phyloP scores from a whole-genome alignment of 1,284 basidiomycete genomes.

The Xerocomus nothofagi region DNA sequence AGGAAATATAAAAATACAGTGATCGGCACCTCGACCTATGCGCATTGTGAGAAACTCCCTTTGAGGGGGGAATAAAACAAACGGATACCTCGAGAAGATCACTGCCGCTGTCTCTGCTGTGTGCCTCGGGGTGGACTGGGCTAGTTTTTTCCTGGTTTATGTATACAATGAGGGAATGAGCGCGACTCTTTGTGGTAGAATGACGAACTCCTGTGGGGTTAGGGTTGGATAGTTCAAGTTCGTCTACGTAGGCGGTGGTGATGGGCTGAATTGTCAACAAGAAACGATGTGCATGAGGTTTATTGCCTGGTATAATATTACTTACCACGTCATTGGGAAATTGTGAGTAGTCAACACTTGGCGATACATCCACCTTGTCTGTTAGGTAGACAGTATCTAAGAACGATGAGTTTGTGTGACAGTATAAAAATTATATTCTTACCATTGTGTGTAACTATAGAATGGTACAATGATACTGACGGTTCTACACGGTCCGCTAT shows the following conservation, averaged over 20 bases:
- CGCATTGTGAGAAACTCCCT: not conserved
- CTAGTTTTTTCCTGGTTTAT: too few relatives aligned
- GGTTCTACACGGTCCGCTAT: not conserved
- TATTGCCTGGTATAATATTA: not conserved
- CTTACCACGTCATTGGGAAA: not conserved
- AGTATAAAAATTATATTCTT: not conserved
- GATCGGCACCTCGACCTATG: not conserved
- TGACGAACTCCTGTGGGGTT: too few relatives aligned
- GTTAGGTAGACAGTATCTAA: not conserved
- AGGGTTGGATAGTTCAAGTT: too few relatives aligned
- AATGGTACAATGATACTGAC: not conserved
- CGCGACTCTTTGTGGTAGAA: not conserved
- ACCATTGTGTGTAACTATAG: not conserved
- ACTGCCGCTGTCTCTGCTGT: accelerated
- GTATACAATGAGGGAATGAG: not conserved
- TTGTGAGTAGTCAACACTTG: not conserved
- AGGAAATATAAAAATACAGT: too few relatives aligned
- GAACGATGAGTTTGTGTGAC: not conserved
- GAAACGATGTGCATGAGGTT: not conserved
- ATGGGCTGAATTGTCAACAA: too few relatives aligned
- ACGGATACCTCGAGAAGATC: not conserved
- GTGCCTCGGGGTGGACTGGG: too few relatives aligned
- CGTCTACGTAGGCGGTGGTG: not conserved
- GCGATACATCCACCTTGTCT: not conserved
- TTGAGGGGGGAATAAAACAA: not conserved